phyloP scores from a whole-genome alignment of 352 stramenopile genomes.

The Saprolegnia diclina region DNA sequence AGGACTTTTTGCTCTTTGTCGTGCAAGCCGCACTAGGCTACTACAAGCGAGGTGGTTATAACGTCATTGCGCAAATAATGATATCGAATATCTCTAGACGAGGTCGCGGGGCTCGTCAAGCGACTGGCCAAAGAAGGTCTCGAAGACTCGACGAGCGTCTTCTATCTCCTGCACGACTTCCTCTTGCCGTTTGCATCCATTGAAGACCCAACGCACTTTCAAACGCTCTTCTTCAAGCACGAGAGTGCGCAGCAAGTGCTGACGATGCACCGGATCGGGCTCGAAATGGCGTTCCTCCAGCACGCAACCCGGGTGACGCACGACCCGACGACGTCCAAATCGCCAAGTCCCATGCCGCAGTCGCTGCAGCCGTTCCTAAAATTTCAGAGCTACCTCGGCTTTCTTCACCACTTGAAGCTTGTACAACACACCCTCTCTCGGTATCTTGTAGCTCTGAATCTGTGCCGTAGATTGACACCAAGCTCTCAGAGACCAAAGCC shows the following conservation, averaged over 20 bases:
- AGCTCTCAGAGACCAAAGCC: slow-evolving; percentile 44
- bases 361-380: background rate
- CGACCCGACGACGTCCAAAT: background rate
- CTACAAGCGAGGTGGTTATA: slow-evolving; percentile 38
- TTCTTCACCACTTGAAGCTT: background rate
- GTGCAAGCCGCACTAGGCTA: slow-evolving; percentile 45
- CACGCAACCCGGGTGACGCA: background rate
- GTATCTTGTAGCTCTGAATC: too few relatives aligned
- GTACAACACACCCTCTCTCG: too few relatives aligned
- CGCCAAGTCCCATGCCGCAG: slow-evolving; percentile 1
- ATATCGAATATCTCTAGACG: too few relatives aligned
- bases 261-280: background rate
- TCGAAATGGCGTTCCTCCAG: background rate
- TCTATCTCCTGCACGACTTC: slow-evolving; percentile 46
- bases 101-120: slow-evolving; percentile 35
- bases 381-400: background rate
- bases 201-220: slow-evolving; percentile 58
- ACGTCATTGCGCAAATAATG: too few relatives aligned
- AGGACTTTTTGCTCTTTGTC: slow-evolving; percentile 45
- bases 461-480: slow-evolving; percentile 32
- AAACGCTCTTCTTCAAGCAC: slow-evolving; percentile 41
- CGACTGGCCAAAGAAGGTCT: slow-evolving; percentile 48
- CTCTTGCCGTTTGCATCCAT: slow-evolving; percentile 53
- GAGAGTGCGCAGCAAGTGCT: background rate
- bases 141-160: slow-evolving; percentile 51